These are phyloP conservation scores for Zygoascus bituminiphila DNA, from an alignment of 805 yeast genomes.

Conservation along the genomic window DNA sequence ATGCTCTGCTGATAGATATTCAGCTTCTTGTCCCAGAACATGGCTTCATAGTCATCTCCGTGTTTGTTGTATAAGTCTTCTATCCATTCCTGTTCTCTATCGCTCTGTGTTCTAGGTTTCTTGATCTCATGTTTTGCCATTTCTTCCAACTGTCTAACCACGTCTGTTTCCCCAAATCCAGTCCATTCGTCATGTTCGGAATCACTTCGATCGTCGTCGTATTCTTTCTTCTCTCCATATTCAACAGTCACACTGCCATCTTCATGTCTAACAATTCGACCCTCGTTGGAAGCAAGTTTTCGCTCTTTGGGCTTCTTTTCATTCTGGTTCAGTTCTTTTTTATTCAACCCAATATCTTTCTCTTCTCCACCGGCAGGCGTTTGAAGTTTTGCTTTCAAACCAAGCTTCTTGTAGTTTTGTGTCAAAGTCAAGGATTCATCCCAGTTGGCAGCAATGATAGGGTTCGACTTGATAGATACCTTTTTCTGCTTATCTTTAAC, in stretches of 20 bases:
- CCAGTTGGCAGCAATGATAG: constrained; percentile 87
- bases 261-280: constrained; percentile 62
- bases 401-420: constrained; percentile 81
- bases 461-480: constrained; percentile 58
- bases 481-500: constrained; percentile 62
- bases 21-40: constrained; percentile 87
- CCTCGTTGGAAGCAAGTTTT: constrained; percentile 33
- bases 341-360: constrained; percentile 28
- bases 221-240: constrained; percentile 47
- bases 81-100: constrained; percentile 71
- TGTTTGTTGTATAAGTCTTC: constrained; percentile 56
- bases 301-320: constrained; percentile 29
- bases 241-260: constrained; percentile 58
- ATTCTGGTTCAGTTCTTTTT: constrained; percentile 27
- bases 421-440: constrained; percentile 69
- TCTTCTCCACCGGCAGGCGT: constrained; percentile 77
- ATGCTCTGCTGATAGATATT: constrained; percentile 75
- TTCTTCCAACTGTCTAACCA: constrained; percentile 62
- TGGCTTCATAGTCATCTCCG: constrained; percentile 80
- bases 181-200: constrained; percentile 21
- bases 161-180: constrained; percentile 38
- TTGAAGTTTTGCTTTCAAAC: constrained; percentile 61
- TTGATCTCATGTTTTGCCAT: constrained; percentile 38
- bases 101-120: constrained; percentile 51
- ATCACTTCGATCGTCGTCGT: constrained; percentile 24